Evolutionary conservation across 75 land plant species (phyloP), one percentile per base, ranked within the genome.

Genomic region (Azolla pinnata): DNA sequence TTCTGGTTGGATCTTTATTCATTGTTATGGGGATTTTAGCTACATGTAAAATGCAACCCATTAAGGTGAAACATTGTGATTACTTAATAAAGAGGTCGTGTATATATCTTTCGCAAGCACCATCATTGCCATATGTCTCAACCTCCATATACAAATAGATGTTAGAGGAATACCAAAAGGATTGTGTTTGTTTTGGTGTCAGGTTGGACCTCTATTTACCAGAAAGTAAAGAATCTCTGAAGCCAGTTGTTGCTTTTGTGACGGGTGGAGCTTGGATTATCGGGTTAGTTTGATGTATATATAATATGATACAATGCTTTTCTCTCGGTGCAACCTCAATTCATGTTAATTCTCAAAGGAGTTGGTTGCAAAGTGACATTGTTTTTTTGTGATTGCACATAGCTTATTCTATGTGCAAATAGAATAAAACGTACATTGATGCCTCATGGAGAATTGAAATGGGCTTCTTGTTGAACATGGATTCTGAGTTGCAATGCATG

Each of bases 191-290:
- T 38, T 8, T 38, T 14, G 12, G 14, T 38, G 7, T 38, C 79
- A 93, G 98, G 79, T 72, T 93, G 59, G 98, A 93, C 75, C 78
- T 93, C 16, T 93, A 93, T 64, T 33, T 86, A 24, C 98, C 96
- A 2, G 68, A 57, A 53, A 70, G 72, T 40, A 46, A 4, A 44
- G 61, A 77, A 74, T 78, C 76, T 21, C 78, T 64, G 61, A 85
- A 67, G 58, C 96, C 98, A 72, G 90, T 81, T 3, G 82, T 93
- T 60, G 84, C 79, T 34, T 93, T 83, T 75, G 63, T 89, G 44
- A 89, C 98, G 32, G 98, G 98, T 42, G 98, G 98, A 61, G 98
- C 98, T 24, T 93, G 98, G 96, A 86, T 93, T 25, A 93, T 93
- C 61, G 98, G 98, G 98, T 93, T 35, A 75, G 84, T 26, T 38